These are phyloP conservation scores for Xenosphaeropsis pyriputrescens DNA, from an alignment of 2,329 filamentous ascomycete species.

Conservation along the genomic window DNA sequence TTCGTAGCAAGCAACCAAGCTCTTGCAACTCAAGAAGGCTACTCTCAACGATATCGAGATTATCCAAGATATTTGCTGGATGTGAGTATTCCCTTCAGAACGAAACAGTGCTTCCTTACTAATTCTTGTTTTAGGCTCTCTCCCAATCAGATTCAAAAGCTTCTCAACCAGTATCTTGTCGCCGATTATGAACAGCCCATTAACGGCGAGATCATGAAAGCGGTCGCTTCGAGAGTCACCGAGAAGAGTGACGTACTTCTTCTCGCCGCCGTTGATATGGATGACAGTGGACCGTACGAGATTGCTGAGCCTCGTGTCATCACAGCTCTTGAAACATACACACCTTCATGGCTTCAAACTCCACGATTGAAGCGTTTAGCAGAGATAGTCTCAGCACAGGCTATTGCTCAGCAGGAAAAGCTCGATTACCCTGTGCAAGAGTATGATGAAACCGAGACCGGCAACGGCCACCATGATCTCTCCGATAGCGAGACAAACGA, in stretches of 20 bases:
- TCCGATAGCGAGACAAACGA: conserved; percentile 11
- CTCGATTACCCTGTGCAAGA: conserved; percentile 36
- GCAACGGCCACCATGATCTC: conserved; percentile 31
- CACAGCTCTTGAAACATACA: conserved; percentile 93
- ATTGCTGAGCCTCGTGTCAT: conserved; percentile 95
- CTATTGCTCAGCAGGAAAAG: conserved; percentile 89
- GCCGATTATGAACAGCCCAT: conserved; percentile 99
- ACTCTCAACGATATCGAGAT: conserved; percentile 99
- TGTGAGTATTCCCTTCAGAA: conserved; percentile 44
- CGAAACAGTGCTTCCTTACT: not conserved
- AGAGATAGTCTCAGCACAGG: conserved; percentile 96
- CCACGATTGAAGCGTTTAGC: conserved; percentile 87
- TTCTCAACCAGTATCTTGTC: conserved; percentile 95
- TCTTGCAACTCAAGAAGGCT: conserved; percentile 96
- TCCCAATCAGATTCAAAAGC: conserved; percentile 97
- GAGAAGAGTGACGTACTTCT: conserved; percentile 97
- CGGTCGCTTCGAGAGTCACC: conserved; percentile 87
- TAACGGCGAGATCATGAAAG: conserved; percentile 99
- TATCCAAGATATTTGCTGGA: conserved; percentile 99
- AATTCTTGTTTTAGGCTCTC: conserved; percentile 51
- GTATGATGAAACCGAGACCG: conserved; percentile 25
- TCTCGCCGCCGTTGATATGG: conserved; percentile 92
- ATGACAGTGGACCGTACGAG: conserved; percentile 95
- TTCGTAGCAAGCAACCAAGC: conserved; percentile 81
- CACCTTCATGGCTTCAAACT: conserved; percentile 95